Percentiles rank a stretch among this genome's conserved stretches.
Evolutionary conservation across 345 rosid genomes (phyloP).

Genomic region (Eucalyptus camaldulensis): DNA sequence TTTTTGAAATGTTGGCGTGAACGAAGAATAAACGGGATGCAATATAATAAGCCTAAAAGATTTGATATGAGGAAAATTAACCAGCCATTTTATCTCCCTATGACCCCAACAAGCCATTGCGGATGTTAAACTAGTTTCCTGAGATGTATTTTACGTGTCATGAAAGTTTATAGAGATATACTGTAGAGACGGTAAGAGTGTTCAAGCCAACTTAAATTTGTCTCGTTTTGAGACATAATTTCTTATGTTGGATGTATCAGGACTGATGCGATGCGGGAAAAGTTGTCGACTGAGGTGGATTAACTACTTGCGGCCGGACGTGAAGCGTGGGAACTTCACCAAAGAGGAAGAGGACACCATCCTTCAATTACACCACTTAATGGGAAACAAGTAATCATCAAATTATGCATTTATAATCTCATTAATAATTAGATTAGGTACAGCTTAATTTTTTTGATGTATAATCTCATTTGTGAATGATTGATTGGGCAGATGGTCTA

Average conservation of each 20-base stretch:
- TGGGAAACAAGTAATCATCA: slow-evolving; percentile 66
- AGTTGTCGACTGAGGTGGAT: slow-evolving; percentile 94
- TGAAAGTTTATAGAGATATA: neutral
- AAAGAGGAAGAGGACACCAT: slow-evolving; percentile 62
- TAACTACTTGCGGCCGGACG: slow-evolving; percentile 83
- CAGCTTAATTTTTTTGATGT: neutral
- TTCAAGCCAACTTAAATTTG: neutral
- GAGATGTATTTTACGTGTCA: neutral
- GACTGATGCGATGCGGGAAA: slow-evolving; percentile 76
- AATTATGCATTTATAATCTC: neutral
- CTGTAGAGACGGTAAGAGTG: neutral
- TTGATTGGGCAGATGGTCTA: slow-evolving; percentile 62
- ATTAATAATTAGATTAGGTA: neutral
- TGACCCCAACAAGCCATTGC: neutral
- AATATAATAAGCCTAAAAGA: neutral
- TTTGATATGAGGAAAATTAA: neutral
- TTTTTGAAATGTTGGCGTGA: neutral
- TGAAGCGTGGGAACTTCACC: slow-evolving; percentile 74
- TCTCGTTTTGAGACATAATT: neutral
- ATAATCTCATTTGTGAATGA: neutral
- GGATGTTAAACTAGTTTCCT: neutral
- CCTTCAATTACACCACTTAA: slow-evolving; percentile 35
- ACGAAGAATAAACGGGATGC: neutral
- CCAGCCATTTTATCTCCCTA: neutral
- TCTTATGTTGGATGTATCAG: slow-evolving; percentile 8